These are phyloP conservation scores for Carpinus viminea DNA, from an alignment of 306 rosid species.

Conservation along the genomic window DNA sequence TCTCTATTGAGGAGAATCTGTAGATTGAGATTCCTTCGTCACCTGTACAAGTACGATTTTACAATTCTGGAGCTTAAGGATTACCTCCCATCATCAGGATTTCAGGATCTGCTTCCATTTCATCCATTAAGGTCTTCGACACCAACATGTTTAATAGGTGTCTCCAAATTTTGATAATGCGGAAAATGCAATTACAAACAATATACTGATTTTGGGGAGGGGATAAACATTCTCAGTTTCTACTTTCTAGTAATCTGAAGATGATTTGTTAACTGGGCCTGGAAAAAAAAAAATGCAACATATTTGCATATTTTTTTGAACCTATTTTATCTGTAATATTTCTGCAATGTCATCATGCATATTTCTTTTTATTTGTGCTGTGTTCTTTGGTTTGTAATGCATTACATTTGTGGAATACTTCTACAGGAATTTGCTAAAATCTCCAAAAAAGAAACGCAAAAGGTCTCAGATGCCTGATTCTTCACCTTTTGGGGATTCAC, in stretches of 20 bases:
- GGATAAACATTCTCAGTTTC: neutral
- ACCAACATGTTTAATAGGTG: neutral
- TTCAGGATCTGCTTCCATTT: conserved; percentile 23
- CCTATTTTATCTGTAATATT: neutral
- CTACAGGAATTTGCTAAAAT: conserved; percentile 65
- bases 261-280: neutral
- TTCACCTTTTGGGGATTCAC: conserved; percentile 49
- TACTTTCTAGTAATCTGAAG: neutral
- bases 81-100: conserved; percentile 14
- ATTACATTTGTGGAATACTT: conserved; percentile 24
- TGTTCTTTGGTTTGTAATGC: neutral
- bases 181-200: neutral
- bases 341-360: conserved; percentile 5
- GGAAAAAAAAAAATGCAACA: neutral
- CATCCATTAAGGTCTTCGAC: conserved; percentile 1
- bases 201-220: neutral
- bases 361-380: conserved; percentile 13
- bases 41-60: conserved; percentile 49
- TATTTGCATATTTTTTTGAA: neutral
- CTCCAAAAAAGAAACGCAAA: conserved; percentile 53
- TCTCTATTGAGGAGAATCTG: conserved; percentile 46
- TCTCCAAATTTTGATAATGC: neutral
- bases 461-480: conserved; percentile 49
- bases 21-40: conserved; percentile 60
- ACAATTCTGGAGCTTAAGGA: conserved; percentile 17